These are phyloP conservation scores for Eucommia ulmoides DNA, from an alignment of 257 asterid genomes.

Conservation along the genomic window DNA sequence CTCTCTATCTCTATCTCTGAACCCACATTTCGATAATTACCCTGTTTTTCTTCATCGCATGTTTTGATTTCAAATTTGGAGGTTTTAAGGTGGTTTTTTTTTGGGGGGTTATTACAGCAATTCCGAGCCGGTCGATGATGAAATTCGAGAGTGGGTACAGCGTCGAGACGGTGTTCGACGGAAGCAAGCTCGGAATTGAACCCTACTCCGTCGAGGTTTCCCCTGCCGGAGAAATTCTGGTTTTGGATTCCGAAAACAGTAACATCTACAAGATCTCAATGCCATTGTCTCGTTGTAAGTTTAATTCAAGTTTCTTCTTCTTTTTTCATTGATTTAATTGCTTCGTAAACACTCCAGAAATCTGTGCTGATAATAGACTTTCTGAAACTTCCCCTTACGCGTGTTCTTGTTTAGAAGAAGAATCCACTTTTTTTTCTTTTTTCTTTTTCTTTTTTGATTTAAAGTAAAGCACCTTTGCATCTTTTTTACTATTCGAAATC, in stretches of 20 bases:
- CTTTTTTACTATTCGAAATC: not conserved
- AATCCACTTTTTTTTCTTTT: slow-evolving; percentile 19
- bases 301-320: not conserved
- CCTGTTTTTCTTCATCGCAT: not conserved
- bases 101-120: slow-evolving; percentile 44
- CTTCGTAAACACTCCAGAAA: slow-evolving; percentile 22
- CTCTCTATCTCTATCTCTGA: not conserved
- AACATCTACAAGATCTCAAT: slow-evolving; percentile 74
- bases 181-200: slow-evolving; percentile 84
- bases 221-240: slow-evolving; percentile 54
- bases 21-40: slow-evolving; percentile 14
- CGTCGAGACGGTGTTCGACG: slow-evolving; percentile 96
- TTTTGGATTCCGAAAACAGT: slow-evolving; percentile 75
- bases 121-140: slow-evolving; percentile 79
- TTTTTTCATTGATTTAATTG: slow-evolving; percentile 11
- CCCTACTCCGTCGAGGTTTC: slow-evolving; percentile 67
- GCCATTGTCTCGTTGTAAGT: slow-evolving; percentile 82
- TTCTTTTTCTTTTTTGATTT: slow-evolving; percentile 5
- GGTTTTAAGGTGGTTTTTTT: slow-evolving; percentile 10
- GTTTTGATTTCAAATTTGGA: not conserved
- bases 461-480: slow-evolving; percentile 14
- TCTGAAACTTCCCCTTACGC: slow-evolving; percentile 10
- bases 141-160: slow-evolving; percentile 86
- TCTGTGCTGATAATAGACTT: slow-evolving; percentile 12
- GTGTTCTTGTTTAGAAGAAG: slow-evolving; percentile 47